Percentiles rank a stretch among this genome's conserved stretches.
These are phyloP conservation scores for Inga oerstediana DNA, from an alignment of 306 rosid species.

Conservation along the genomic window DNA sequence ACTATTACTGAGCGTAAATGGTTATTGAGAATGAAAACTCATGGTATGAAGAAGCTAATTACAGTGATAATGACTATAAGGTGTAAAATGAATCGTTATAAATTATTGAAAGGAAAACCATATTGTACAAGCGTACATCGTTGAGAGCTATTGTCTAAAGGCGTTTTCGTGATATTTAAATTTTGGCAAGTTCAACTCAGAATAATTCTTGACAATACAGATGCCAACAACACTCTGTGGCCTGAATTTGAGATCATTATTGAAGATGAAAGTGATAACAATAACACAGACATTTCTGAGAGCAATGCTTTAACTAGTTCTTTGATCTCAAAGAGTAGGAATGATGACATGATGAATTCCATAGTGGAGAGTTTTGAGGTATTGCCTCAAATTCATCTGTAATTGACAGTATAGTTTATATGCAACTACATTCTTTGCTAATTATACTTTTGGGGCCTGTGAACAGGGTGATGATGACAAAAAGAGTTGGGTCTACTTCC, in stretches of 20 bases:
- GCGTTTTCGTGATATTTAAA: conserved; percentile 7
- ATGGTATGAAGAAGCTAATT: conserved; percentile 9
- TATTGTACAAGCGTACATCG: neutral
- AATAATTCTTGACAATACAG: conserved; percentile 34
- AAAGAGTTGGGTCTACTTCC: too few species aligned
- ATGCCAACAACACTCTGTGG: conserved; percentile 58
- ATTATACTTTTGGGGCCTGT: neutral
- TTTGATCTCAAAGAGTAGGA: conserved; percentile 47
- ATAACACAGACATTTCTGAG: conserved; percentile 37
- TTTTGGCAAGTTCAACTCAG: conserved; percentile 16
- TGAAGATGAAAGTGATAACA: conserved; percentile 63
- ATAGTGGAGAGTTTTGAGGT: conserved; percentile 56
- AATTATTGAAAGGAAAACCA: neutral
- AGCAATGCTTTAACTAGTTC: conserved; percentile 39
- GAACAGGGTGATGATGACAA: too few species aligned
- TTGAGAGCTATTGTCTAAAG: conserved; percentile 20
- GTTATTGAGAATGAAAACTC: neutral
- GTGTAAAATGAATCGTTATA: neutral
- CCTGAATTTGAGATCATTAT: conserved; percentile 67
- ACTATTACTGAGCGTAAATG: neutral
- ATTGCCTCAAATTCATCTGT: conserved; percentile 2
- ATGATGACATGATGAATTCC: conserved; percentile 53
- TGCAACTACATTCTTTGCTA: conserved; percentile 15
- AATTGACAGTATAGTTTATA: conserved; percentile 1
- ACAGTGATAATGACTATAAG: neutral